Conservation (phyloP, 2,329 filamentous ascomycete genomes). For the Colletotrichum trifolii region DNA sequence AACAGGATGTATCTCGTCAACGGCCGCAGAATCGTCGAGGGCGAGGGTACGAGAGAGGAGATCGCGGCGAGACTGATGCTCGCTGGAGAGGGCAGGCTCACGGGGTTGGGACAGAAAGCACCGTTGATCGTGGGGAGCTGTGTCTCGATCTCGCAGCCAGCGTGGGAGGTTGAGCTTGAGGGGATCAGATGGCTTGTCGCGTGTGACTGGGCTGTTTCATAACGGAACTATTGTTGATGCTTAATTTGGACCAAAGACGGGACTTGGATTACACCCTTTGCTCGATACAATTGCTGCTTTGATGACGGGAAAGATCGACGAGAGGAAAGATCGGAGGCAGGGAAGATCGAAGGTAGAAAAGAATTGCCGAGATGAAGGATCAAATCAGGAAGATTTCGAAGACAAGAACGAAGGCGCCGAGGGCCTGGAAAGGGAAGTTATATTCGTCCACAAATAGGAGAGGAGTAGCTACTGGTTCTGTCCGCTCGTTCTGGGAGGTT, state of each 20-base stretch:
- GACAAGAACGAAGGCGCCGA: too few relatives aligned
- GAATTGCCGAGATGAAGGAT: too few relatives aligned
- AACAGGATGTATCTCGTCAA: constrained; percentile 49
- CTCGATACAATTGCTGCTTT: too few relatives aligned
- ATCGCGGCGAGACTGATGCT: constrained; percentile 44
- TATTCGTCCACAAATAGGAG: too few relatives aligned
- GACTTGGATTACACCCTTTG: background rate
- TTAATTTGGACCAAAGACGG: background rate
- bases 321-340: too few relatives aligned
- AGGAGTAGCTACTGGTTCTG: too few relatives aligned
- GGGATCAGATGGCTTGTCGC: constrained; percentile 49
- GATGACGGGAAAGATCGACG: too few relatives aligned
- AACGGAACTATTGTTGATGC: background rate
- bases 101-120: constrained; percentile 47
- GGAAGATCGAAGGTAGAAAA: too few relatives aligned
- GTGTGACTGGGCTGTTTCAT: constrained; percentile 48
- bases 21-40: constrained; percentile 35
- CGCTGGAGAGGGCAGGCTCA: constrained; percentile 51
- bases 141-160: constrained; percentile 48
- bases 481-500: too few relatives aligned
- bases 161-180: constrained; percentile 51
- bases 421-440: too few relatives aligned
- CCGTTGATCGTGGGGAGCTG: constrained; percentile 44
- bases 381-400: too few relatives aligned
- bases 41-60: constrained; percentile 4